Percentiles rank a stretch among this genome's conserved stretches.
These are phyloP conservation scores for Pseudogymnoascus sp. DNA, from an alignment of 2,329 filamentous ascomycete species.

Conservation along the genomic window DNA sequence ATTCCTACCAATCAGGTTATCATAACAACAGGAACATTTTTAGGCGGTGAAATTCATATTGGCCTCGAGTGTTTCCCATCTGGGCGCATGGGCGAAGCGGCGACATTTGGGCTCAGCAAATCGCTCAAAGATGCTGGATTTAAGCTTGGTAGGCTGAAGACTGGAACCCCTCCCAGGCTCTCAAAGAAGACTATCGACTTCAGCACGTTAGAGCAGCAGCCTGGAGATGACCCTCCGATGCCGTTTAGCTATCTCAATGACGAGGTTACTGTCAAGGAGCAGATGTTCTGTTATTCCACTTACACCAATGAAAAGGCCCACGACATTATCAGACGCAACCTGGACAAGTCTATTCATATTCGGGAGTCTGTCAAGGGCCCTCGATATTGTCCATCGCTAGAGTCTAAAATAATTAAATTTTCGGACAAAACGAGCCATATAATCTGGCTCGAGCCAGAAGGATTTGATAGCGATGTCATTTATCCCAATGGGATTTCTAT, in stretches of 20 bases:
- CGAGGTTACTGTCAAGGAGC: constrained; percentile 65
- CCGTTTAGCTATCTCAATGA: constrained; percentile 90
- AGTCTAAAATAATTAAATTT: constrained; percentile 89
- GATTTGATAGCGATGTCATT: constrained; percentile 78
- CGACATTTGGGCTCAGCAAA: constrained; percentile 85
- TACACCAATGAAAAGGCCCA: constrained; percentile 79
- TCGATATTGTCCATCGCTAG: constrained; percentile 88
- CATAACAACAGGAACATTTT: constrained; percentile 92
- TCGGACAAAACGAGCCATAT: constrained; percentile 71
- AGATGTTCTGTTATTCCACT: constrained; percentile 79
- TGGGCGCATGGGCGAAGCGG: constrained; percentile 86
- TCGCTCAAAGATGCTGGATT: constrained; percentile 85
- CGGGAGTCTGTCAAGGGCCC: constrained; percentile 90
- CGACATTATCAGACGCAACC: constrained; percentile 72
- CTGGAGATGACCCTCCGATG: constrained; percentile 73
- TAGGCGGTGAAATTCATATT: constrained; percentile 94
- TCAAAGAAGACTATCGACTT: constrained; percentile 78
- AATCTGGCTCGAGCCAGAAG: constrained; percentile 95
- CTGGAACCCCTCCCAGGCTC: constrained; percentile 84
- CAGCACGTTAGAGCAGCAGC: constrained; percentile 58
- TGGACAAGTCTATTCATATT: constrained; percentile 96
- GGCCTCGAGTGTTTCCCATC: constrained; percentile 76
- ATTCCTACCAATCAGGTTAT: constrained; percentile 73
- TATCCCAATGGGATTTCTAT: constrained; percentile 97
- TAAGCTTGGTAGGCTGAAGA: constrained; percentile 82